Base-by-base conservation (phyloP, 75 land plant genomes). In the Pinus albicaulis region DNA sequence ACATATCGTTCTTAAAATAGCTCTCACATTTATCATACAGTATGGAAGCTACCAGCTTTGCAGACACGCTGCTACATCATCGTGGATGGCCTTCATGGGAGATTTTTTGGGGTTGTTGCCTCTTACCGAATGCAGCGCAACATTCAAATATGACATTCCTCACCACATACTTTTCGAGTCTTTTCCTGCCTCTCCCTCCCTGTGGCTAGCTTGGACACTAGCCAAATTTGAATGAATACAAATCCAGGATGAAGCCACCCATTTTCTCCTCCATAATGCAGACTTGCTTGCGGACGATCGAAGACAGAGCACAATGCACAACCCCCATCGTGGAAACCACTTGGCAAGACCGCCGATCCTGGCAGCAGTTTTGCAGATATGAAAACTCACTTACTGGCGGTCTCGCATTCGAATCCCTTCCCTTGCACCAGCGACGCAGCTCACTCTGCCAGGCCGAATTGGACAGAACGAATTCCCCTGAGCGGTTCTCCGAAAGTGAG, bases 371-470 rank as follows among this genome's bases (percentile, higher is more conserved):
- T 48, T 10, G 53, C 53, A 48, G 53, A 48, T 48, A 48, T 48
- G 53, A 1, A 48, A 48, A 8, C 11, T 48, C 53, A 48, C 53
- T 11, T 48, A 48, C 53, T 1, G 53, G 53, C 8, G 1, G 53
- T 48, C 53, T 10, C 53, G 53, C 53, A 11, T 48, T 8, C 11
- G 53, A 8, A 48, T 48, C 53, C 53, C 53, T 48, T 48, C 11
- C 53, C 66, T 12, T 3, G 48, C 20, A 5, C 8, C 71, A 20
- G 48, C 20, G 71, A 7, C 71, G 71, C 52, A 41, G 22, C 12
- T 41, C 52, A 22, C 71, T 68, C n/a, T 68, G 71, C 48, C 71
- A 41, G 44, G 52, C 19, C 23, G 71, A 68, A 22, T 44, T 68
- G 52, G 48, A 38, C 23, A 68, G 71, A 12, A 3, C 6, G 38